Percentiles rank a stretch among this genome's conserved stretches.
Conservation (phyloP, 768 basidiomycete genomes). For the Suillus brevipes region DNA sequence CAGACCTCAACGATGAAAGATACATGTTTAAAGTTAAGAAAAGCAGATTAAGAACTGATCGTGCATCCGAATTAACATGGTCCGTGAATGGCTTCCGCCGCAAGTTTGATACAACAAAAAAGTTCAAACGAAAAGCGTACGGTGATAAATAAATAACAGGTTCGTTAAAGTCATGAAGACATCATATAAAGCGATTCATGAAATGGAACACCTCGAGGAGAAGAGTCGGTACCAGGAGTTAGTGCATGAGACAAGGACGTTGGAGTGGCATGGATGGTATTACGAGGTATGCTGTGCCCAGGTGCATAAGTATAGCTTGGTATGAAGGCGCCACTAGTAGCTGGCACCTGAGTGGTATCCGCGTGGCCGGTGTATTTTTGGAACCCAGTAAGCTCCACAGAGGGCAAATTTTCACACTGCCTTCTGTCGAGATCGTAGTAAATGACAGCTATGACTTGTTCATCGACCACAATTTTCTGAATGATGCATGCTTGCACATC, state of each 20-base stretch:
- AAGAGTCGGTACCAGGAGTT: conserved; percentile 32
- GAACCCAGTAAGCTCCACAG: conserved; percentile 59
- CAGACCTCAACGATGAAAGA: conserved; percentile 8
- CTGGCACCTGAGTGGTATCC: conserved; percentile 30
- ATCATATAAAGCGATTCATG: conserved; percentile 33
- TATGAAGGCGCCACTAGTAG: conserved; percentile 26
- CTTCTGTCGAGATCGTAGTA: conserved; percentile 69
- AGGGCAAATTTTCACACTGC: conserved; percentile 49
- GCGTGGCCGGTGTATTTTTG: conserved; percentile 38
- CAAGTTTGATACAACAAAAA: conserved; percentile 6
- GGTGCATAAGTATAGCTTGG: conserved; percentile 33
- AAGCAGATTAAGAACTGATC: conserved; percentile 22
- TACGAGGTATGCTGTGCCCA: conserved; percentile 38
- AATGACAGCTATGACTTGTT: conserved; percentile 59
- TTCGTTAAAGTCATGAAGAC: conserved; percentile 35
- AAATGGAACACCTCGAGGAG: conserved; percentile 22
- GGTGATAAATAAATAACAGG: conserved; percentile 20
- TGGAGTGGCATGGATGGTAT: conserved; percentile 28
- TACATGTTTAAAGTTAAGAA: conserved; percentile 22
- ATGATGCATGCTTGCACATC: conserved; percentile 41
- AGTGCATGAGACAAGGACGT: conserved; percentile 46
- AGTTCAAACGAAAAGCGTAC: conserved; percentile 3
- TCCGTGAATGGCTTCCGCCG: conserved; percentile 5
- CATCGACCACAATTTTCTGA: conserved; percentile 71
- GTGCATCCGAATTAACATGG: conserved; percentile 9